Conservation (phyloP, 139 green algal species). For the Tetradesmus obliquus region DNA sequence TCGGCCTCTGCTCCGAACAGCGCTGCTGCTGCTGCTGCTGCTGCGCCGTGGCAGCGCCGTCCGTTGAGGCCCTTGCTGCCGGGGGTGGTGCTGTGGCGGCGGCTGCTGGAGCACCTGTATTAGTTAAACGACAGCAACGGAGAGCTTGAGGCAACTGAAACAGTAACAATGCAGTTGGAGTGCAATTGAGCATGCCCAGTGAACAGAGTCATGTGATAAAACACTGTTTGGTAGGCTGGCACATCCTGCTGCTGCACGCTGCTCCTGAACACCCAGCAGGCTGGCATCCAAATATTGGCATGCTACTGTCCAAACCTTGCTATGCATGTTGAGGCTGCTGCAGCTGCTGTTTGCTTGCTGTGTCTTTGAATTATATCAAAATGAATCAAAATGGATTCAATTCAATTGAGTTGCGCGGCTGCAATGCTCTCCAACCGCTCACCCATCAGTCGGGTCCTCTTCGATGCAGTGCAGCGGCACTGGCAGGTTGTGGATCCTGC, state of each 20-base stretch:
- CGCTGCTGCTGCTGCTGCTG: not conserved
- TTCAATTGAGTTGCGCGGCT: not conserved
- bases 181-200: not conserved
- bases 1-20: not conserved
- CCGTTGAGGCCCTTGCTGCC: not conserved
- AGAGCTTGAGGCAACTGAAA: not conserved
- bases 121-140: not conserved
- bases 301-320: too few relatives aligned
- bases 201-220: not conserved
- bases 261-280: too few relatives aligned
- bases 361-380: too few relatives aligned
- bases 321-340: too few relatives aligned
- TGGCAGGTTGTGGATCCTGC: constrained; percentile 35
- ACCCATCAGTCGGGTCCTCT: constrained; percentile 3
- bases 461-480: constrained; percentile 19
- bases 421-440: not conserved
- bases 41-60: constrained; percentile 10
- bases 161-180: not conserved
- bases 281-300: too few relatives aligned
- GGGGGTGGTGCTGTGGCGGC: not conserved
- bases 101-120: not conserved
- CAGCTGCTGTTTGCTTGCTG: too few relatives aligned
- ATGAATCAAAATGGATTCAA: too few relatives aligned
- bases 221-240: not conserved
- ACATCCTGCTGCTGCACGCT: too few relatives aligned